Base-by-base conservation (phyloP, 805 yeast species). In the Ogataea chonburiensis region DNA sequence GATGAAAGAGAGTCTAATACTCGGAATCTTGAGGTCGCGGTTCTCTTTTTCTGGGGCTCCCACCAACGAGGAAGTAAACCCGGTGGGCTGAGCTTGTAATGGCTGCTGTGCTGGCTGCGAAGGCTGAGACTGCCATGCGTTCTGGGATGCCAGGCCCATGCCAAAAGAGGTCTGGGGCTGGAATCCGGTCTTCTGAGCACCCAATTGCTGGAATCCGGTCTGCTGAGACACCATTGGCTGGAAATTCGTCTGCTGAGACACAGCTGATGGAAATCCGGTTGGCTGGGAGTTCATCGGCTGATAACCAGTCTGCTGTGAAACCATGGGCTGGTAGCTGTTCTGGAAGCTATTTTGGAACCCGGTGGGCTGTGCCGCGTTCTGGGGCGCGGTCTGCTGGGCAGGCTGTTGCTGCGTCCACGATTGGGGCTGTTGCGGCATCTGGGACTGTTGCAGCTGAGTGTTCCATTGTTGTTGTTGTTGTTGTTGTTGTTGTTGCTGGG, bases 1-100 rank as follows among this genome's bases (percentile, higher is more conserved):
- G 44, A 91, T 77, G 57, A 91, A 91, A 8, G 95, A 79, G 34
- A 91, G 68, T 48, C 97, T 75, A 42, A 86, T 84, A 47, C 66
- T 67, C 27, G 93, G 93, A 45, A 84, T 78, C 53, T 79, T 79
- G 44, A 85, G 51, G 12, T 70, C 78, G 24, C 63, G 69, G 54
- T 80, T 78, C 50, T 76, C 77, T 22, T 40, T 38, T n/a, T 33
- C 48, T 11, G 47, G 47, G 17, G 39, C 20, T 4, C 45, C 24
- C 11, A 46, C 29, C 28, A 55, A 42, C 7, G 61, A 40, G 12
- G 67, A 58, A 17, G 68, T 66, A 34, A 64, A 68, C 4, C 79
- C 77, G 11, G 78, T 71, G 31, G 67, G 71, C 46, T 65, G 74
- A 7, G 68, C 51, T 28, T 61, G 60, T 34, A 69, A 43, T 13